Conservation (phyloP, 257 asterid genomes). For the Penstemon newberryi region DNA sequence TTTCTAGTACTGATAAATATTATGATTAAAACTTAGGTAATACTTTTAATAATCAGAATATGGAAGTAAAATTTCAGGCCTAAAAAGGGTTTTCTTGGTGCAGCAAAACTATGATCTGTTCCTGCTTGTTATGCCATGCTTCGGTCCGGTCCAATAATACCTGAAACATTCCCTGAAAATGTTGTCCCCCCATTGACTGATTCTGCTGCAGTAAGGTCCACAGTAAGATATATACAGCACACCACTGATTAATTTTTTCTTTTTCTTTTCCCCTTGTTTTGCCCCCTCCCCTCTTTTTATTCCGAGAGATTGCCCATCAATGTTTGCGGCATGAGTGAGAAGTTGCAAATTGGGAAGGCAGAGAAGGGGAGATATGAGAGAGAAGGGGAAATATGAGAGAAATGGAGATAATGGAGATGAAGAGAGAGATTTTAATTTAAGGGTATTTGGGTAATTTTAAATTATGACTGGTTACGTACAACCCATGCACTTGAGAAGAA, state of each 20-base stretch:
- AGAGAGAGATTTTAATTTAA: too few species aligned
- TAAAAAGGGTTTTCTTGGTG: slow-evolving; percentile 28
- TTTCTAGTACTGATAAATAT: neutral
- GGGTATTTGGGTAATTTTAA: too few species aligned
- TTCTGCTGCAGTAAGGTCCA: slow-evolving; percentile 20
- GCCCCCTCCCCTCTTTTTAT: neutral
- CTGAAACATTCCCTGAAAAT: slow-evolving; percentile 44
- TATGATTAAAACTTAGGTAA: neutral
- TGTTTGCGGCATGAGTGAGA: too few species aligned
- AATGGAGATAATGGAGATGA: too few species aligned
- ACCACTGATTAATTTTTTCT: too few species aligned
- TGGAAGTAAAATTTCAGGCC: slow-evolving; percentile 18
- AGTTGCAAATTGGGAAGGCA: too few species aligned
- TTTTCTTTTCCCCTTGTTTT: neutral
- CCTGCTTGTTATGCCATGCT: slow-evolving; percentile 34
- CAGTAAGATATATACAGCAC: neutral
- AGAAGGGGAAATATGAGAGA: too few species aligned
- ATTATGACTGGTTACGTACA: too few species aligned
- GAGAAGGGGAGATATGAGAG: too few species aligned
- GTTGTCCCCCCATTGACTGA: slow-evolving; percentile 51
- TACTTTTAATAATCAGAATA: slow-evolving; percentile 1
- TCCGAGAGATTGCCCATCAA: too few species aligned
- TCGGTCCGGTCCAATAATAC: slow-evolving; percentile 38
- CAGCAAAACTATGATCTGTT: slow-evolving; percentile 35
- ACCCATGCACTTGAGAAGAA: too few species aligned